These are phyloP conservation scores for Xylariaceae sp. DNA, from an alignment of 2,329 filamentous ascomycete genomes.

Conservation along the genomic window DNA sequence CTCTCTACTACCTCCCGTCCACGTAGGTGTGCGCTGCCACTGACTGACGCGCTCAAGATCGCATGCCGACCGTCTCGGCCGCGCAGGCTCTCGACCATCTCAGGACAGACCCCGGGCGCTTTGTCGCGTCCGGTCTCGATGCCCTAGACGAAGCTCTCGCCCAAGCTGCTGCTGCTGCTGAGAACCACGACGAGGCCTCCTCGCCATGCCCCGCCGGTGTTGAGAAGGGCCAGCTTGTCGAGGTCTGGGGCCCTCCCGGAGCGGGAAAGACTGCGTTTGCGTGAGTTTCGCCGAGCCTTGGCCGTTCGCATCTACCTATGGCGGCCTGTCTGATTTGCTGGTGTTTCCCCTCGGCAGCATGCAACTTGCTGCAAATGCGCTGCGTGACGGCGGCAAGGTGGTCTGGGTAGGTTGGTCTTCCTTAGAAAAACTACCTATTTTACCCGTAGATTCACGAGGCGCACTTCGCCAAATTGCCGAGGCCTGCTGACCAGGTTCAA, in stretches of 20 bases:
- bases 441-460: too few species aligned
- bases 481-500: conserved; percentile 6
- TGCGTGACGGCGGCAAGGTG: conserved; percentile 54
- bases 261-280: conserved; percentile 78
- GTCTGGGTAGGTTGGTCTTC: conserved; percentile 65
- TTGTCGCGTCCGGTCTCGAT: conserved; percentile 48
- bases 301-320: neutral
- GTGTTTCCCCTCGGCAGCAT: conserved; percentile 44
- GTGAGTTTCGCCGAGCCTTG: too few species aligned
- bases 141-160: conserved; percentile 44
- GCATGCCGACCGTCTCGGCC: conserved; percentile 69
- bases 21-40: neutral
- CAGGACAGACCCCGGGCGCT: conserved; percentile 39
- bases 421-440: too few species aligned
- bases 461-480: too few species aligned
- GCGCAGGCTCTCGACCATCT: conserved; percentile 61
- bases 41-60: conserved; percentile 43
- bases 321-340: neutral
- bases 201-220: conserved; percentile 45
- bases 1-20: conserved; percentile 9
- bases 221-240: conserved; percentile 68
- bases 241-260: conserved; percentile 82
- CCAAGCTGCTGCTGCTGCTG: conserved; percentile 12
- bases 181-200: conserved; percentile 4
- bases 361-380: conserved; percentile 57